A percentile compares a stretch with the other conserved stretches of the same genome.
Conservation (phyloP, 75 land plant genomes). For the Sequoia sempervirens region DNA sequence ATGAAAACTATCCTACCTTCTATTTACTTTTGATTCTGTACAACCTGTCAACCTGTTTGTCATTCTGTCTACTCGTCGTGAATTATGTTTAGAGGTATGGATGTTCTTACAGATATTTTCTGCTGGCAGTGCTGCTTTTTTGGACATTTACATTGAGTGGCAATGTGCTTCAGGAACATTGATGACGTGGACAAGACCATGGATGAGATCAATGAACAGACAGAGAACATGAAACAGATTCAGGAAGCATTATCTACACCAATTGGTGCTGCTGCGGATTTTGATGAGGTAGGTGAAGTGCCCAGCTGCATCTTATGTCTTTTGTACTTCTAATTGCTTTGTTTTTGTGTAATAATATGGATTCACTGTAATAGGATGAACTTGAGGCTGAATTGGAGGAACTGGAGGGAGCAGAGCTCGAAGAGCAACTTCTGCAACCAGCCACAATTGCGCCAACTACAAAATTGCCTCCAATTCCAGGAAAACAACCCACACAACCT, state of each 20-base stretch:
- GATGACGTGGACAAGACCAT: conserved; percentile 35
- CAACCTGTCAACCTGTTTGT: neutral
- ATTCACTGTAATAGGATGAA: conserved; percentile 22
- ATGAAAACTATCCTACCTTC: neutral
- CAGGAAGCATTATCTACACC: conserved; percentile 32
- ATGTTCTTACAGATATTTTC: neutral
- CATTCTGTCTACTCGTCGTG: neutral
- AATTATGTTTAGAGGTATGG: neutral
- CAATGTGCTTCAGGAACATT: conserved; percentile 18
- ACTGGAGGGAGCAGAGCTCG: conserved; percentile 30
- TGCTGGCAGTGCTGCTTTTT: neutral
- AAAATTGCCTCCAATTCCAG: conserved; percentile 1
- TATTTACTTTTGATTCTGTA: neutral
- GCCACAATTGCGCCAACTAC: conserved; percentile 19
- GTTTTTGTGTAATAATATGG: neutral
- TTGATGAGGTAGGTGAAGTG: conserved; percentile 23
- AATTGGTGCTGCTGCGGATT: conserved; percentile 27
- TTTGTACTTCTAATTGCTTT: neutral
- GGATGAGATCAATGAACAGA: conserved; percentile 32
- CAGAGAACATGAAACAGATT: conserved; percentile 31
- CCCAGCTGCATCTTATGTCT: neutral
- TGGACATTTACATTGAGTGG: neutral
- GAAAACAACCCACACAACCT: neutral
- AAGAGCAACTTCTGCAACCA: conserved; percentile 32
- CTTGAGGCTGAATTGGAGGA: conserved; percentile 34